Percentiles rank a stretch among this genome's conserved stretches.
These are phyloP conservation scores for Oxyria digyna DNA, from an alignment of 148 eudicot genomes.

Conservation along the genomic window DNA sequence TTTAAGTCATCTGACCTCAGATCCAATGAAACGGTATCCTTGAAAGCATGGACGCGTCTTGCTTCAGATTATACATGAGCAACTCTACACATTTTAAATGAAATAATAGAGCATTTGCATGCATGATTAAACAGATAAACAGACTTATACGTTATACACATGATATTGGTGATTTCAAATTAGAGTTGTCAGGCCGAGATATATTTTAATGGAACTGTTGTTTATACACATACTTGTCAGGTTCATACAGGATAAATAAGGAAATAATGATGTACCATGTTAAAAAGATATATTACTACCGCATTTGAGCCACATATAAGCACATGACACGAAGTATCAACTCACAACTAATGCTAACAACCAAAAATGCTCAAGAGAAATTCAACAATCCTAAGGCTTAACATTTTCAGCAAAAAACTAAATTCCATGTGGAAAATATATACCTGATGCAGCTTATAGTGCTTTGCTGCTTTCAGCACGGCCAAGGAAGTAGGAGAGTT, in stretches of 20 bases:
- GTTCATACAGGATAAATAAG: background rate
- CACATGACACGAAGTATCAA: background rate
- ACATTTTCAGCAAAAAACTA: background rate
- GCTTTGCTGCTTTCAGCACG: slow-evolving; percentile 74
- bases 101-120: background rate
- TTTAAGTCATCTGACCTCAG: slow-evolving; percentile 55
- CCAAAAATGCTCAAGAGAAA: background rate
- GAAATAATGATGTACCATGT: background rate
- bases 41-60: slow-evolving; percentile 86
- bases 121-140: background rate
- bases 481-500: slow-evolving; percentile 74
- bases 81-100: slow-evolving; percentile 45
- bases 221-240: background rate
- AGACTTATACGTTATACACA: background rate
- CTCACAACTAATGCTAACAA: background rate
- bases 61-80: slow-evolving; percentile 98
- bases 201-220: background rate
- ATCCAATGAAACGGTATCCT: slow-evolving; percentile 69
- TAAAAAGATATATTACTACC: background rate
- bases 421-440: background rate
- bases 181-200: background rate
- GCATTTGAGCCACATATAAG: background rate
- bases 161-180: background rate
- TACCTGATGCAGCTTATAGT: slow-evolving; percentile 81
- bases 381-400: background rate